A percentile compares a stretch with the other conserved stretches of the same genome.
phyloP scores from a whole-genome alignment of 805 yeast genomes.

The Komagataella kurtzmanii region DNA sequence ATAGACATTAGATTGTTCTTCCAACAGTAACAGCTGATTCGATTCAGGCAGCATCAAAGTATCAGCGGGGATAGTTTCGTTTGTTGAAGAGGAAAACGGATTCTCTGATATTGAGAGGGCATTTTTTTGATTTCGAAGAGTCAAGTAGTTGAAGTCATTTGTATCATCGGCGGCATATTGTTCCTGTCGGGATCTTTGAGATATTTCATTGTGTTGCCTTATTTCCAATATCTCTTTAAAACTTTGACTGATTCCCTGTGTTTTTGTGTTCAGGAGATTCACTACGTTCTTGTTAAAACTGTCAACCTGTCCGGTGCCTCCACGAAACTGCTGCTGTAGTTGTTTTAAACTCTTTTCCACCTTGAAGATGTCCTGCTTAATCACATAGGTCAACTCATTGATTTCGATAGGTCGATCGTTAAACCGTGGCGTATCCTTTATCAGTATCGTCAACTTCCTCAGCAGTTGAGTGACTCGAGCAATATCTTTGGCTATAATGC shows the following conservation, averaged over 20 bases:
- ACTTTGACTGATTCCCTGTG: conserved; percentile 85
- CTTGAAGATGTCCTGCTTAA: conserved; percentile 75
- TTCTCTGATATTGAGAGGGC: conserved; percentile 15
- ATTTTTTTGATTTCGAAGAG: conserved; percentile 10
- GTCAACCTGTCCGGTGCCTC: conserved; percentile 34
- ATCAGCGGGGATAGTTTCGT: conserved; percentile 16
- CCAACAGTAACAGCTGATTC: conserved; percentile 66
- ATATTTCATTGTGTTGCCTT: conserved; percentile 74
- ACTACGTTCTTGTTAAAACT: conserved; percentile 81
- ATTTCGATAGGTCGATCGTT: conserved; percentile 62
- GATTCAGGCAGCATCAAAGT: conserved; percentile 70
- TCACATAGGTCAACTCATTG: conserved; percentile 78
- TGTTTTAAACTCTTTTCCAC: conserved; percentile 60
- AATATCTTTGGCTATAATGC: conserved; percentile 78
- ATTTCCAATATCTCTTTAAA: conserved; percentile 82
- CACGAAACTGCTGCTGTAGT: conserved; percentile 34
- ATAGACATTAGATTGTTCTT: conserved; percentile 68
- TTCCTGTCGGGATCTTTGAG: conserved; percentile 70
- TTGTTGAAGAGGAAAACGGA: conserved; percentile 19
- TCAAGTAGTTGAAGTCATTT: conserved; percentile 8
- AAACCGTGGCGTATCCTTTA: background rate
- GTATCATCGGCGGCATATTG: conserved; percentile 53
- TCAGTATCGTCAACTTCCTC: conserved; percentile 52
- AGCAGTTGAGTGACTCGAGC: conserved; percentile 73
- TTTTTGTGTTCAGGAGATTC: conserved; percentile 73